phyloP scores from a whole-genome alignment of 441 rosid species.

The Theobroma grandiflorum region DNA sequence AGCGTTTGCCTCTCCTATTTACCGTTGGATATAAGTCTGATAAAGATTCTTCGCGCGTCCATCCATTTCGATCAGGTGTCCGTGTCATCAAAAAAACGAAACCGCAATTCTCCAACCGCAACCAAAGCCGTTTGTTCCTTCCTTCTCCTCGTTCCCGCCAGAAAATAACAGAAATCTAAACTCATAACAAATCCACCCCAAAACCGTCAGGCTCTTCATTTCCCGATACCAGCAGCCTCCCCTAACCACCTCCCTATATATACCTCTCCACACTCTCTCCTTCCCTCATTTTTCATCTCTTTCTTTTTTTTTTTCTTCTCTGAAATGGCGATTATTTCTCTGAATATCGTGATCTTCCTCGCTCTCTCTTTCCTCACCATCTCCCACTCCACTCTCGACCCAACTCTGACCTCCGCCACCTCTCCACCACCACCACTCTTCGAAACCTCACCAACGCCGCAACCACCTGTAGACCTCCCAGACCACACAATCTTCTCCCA shows the following conservation, averaged over 20 bases:
- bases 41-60: background rate
- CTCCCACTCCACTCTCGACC: constrained; percentile 20
- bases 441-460: background rate
- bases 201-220: background rate
- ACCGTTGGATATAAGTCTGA: background rate
- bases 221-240: constrained; percentile 22
- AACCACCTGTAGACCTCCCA: constrained; percentile 23
- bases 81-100: background rate
- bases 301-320: background rate
- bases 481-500: constrained; percentile 42
- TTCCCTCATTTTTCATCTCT: background rate
- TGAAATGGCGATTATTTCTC: constrained; percentile 39
- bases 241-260: background rate
- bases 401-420: background rate
- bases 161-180: background rate
- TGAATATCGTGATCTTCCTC: constrained; percentile 18
- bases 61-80: background rate
- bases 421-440: constrained; percentile 13
- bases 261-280: background rate
- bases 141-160: constrained; percentile 10
- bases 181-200: background rate
- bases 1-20: background rate
- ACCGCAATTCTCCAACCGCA: background rate
- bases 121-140: background rate
- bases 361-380: constrained; percentile 17